Evolutionary conservation across 257 asterid species (phyloP), one percentile per base, ranked within the genome.

Genomic region (Apocynum venetum): DNA sequence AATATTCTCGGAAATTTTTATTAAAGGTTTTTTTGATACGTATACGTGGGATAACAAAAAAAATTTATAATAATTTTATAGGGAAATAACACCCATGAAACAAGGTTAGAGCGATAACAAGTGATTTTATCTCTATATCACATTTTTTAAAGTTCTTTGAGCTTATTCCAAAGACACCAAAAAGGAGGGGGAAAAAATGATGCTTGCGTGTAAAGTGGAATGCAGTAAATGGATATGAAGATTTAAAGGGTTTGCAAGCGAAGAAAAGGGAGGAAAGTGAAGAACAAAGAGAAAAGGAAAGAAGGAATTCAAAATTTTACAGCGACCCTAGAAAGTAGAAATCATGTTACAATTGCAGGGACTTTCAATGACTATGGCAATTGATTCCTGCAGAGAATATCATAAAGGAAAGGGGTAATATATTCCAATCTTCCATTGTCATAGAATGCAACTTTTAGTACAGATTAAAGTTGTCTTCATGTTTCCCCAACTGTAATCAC

Each of bases 371-470:
- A 82, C 53, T 80, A 75, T 83, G 86, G 79, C 86, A 86, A 81
- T 77, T 79, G 85, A 86, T 84, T 85, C 84, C 83, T 19, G 35
- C 67, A 77, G 70, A 80, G 91, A 89, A 86, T 84, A 84, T 79
- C 70, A 83, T 80, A 88, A 88, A 83, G 87, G 76, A 79, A 84
- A 74, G 76, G 76, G 76, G 76, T 72, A 70, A 77, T 83, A 41
- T 81, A 78, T 81, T 82, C 80, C 83, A 85, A 77, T 76, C 85
- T 84, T 83, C 80, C 79, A 78, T 43, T 81, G 66, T 81, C 87
- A 87, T 83, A 84, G 85, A 82, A 80, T 77, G 78, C 74, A 83
- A 55, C 92, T 88, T 89, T 89, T 78, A 67, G 77, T 71, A 81
- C 90, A 71, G 43, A 86, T 10, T 79, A 79, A 79, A 79, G 78